Percentiles rank a stretch among this genome's conserved stretches.
phyloP scores from a whole-genome alignment of 768 basidiomycete genomes.

The Sporobolomyces phaffii region DNA sequence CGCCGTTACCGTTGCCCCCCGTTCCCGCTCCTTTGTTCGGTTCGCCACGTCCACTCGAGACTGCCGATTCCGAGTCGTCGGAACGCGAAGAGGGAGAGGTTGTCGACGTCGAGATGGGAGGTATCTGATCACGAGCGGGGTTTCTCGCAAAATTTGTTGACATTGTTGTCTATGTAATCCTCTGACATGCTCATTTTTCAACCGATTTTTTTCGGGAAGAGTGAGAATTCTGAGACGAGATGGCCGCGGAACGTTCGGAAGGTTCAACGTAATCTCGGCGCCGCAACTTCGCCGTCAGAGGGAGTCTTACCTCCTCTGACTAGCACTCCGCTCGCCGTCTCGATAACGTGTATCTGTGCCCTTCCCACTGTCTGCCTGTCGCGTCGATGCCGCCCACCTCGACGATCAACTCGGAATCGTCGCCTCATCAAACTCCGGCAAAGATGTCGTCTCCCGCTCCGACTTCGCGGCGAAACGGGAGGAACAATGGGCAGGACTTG shows the following conservation, averaged over 20 bases:
- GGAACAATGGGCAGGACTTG: constrained; percentile 14
- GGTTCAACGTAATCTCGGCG: neutral
- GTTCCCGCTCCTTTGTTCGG: too few species aligned
- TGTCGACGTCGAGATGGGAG: constrained; percentile 6
- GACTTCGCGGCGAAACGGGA: constrained; percentile 3
- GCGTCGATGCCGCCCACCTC: constrained; percentile 4
- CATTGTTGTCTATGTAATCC: constrained; percentile 1
- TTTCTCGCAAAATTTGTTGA: neutral
- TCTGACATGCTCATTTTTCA: neutral
- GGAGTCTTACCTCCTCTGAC: neutral
- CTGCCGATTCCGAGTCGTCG: neutral
- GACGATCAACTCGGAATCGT: neutral
- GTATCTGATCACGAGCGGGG: neutral
- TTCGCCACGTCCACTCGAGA: too few species aligned
- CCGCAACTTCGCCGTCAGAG: constrained; percentile 4
- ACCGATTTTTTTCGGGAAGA: neutral
- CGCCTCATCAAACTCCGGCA: neutral
- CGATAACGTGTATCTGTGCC: neutral
- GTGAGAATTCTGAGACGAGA: neutral
- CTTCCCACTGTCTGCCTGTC: neutral
- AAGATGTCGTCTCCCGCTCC: neutral
- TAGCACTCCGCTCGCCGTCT: neutral
- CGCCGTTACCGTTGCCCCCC: neutral
- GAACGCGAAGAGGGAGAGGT: neutral
- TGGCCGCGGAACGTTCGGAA: too few species aligned